phyloP scores from a whole-genome alignment of 2,329 filamentous ascomycete genomes.

The Penicillium oxalicum region DNA sequence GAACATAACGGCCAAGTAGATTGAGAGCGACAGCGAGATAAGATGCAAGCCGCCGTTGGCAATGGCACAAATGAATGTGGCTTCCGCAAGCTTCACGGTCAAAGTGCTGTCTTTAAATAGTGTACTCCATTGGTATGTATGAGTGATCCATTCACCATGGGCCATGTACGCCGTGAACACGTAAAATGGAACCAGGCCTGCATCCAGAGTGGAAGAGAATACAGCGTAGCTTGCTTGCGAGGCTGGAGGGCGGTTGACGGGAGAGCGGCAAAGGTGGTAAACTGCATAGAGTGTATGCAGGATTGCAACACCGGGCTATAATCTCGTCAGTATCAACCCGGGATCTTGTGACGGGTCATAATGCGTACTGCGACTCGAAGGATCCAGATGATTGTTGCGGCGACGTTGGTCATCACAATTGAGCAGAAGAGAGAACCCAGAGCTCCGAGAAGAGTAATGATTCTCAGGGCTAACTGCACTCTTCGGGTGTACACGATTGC shows the following conservation, averaged over 20 bases:
- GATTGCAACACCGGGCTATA: slow-evolving; percentile 69
- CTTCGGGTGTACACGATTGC: slow-evolving; percentile 65
- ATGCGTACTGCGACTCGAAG: slow-evolving; percentile 66
- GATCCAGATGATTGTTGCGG: slow-evolving; percentile 64
- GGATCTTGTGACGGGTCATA: background rate
- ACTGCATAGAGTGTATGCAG: slow-evolving; percentile 70
- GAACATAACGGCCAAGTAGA: slow-evolving; percentile 74
- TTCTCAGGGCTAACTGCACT: slow-evolving; percentile 62
- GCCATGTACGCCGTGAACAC: slow-evolving; percentile 53
- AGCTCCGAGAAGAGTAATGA: slow-evolving; percentile 62
- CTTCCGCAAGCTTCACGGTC: slow-evolving; percentile 56
- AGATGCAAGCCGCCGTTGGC: slow-evolving; percentile 62
- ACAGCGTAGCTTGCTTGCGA: slow-evolving; percentile 86
- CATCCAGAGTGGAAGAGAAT: slow-evolving; percentile 70
- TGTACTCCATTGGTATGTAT: slow-evolving; percentile 57
- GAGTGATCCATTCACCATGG: slow-evolving; percentile 45
- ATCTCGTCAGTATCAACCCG: slow-evolving; percentile 2
- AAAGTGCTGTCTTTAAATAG: slow-evolving; percentile 54
- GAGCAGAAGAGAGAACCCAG: slow-evolving; percentile 67
- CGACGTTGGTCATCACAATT: slow-evolving; percentile 66
- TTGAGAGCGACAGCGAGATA: slow-evolving; percentile 61
- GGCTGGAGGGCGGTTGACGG: slow-evolving; percentile 64
- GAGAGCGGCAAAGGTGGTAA: slow-evolving; percentile 69
- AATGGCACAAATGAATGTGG: slow-evolving; percentile 63
- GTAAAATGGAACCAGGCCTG: slow-evolving; percentile 58